Conservation (phyloP, 306 rosid species). For the Quercus agrifolia region DNA sequence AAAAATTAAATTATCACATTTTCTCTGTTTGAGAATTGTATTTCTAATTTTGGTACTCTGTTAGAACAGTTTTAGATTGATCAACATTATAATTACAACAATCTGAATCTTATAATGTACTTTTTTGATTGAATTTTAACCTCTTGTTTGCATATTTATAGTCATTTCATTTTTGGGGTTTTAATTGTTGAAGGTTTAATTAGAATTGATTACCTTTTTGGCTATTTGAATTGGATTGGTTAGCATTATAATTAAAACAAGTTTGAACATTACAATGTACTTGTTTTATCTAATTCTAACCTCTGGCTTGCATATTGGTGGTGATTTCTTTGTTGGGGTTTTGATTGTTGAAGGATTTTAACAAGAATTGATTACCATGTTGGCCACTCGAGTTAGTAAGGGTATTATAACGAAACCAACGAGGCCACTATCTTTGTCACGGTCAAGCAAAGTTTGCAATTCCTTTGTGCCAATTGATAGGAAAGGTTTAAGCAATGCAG, state of each 20-base stretch:
- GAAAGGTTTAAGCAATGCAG: constrained; percentile 23
- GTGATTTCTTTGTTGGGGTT: not conserved
- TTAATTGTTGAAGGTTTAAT: too few species aligned
- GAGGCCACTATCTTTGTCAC: constrained; percentile 6
- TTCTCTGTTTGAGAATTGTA: too few species aligned
- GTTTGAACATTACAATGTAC: not conserved
- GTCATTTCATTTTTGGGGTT: not conserved
- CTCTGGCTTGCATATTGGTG: not conserved
- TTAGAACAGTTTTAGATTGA: not conserved
- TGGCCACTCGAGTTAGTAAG: constrained; percentile 29
- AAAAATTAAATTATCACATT: too few species aligned
- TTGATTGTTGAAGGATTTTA: not conserved
- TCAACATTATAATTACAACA: not conserved
- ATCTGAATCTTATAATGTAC: not conserved
- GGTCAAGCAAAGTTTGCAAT: constrained; percentile 2
- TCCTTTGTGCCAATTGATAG: constrained; percentile 10
- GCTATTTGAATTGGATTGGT: not conserved
- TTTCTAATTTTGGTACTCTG: not conserved
- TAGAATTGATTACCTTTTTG: too few species aligned
- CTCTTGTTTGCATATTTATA: not conserved
- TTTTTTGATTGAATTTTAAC: not conserved
- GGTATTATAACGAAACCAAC: constrained; percentile 4
- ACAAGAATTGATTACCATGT: constrained; percentile 11
- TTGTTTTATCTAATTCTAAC: not conserved
- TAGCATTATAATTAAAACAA: not conserved